Percentiles rank a stretch among this genome's conserved stretches.
Conservation (phyloP, 192 early-diverging fungal genomes). For the Phlyctochytrium bullatum region DNA sequence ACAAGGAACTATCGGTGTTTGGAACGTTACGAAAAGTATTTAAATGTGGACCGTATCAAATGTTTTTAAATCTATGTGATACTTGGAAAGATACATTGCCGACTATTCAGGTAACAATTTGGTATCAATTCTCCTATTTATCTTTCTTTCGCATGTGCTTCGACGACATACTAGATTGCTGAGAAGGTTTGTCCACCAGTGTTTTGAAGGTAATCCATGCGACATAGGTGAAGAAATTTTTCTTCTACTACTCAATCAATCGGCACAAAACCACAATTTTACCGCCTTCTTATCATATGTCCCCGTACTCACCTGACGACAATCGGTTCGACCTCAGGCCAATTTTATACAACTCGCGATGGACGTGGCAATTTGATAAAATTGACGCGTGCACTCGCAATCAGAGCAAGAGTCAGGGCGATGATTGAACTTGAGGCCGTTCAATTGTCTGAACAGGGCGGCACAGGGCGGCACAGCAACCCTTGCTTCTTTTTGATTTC, state of each 20-base stretch:
- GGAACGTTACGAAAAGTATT: slow-evolving; percentile 85
- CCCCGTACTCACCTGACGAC: slow-evolving; percentile 93
- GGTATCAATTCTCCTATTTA: background rate
- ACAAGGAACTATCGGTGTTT: slow-evolving; percentile 87
- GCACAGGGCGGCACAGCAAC: too few species aligned
- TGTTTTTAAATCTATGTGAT: slow-evolving; percentile 88
- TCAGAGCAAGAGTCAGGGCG: slow-evolving; percentile 36
- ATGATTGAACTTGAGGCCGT: background rate
- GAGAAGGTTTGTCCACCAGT: too few species aligned
- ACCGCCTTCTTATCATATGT: slow-evolving; percentile 94
- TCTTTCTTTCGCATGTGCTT: background rate
- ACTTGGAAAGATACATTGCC: slow-evolving; percentile 66
- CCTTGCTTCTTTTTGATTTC: too few species aligned
- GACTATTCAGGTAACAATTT: slow-evolving; percentile 65
- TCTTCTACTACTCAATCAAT: slow-evolving; percentile 96
- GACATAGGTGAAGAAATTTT: slow-evolving; percentile 86
- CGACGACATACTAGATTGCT: slow-evolving; percentile 61
- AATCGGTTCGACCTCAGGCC: slow-evolving; percentile 96
- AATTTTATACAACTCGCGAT: slow-evolving; percentile 89
- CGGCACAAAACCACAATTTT: slow-evolving; percentile 98
- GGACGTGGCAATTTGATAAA: slow-evolving; percentile 89
- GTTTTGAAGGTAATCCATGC: background rate
- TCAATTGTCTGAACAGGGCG: too few species aligned
- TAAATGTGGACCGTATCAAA: slow-evolving; percentile 87
- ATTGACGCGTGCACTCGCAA: slow-evolving; percentile 77